A percentile compares a stretch with the other conserved stretches of the same genome.
Conservation (phyloP, 805 yeast species). For the Allodekkera sacchari region DNA sequence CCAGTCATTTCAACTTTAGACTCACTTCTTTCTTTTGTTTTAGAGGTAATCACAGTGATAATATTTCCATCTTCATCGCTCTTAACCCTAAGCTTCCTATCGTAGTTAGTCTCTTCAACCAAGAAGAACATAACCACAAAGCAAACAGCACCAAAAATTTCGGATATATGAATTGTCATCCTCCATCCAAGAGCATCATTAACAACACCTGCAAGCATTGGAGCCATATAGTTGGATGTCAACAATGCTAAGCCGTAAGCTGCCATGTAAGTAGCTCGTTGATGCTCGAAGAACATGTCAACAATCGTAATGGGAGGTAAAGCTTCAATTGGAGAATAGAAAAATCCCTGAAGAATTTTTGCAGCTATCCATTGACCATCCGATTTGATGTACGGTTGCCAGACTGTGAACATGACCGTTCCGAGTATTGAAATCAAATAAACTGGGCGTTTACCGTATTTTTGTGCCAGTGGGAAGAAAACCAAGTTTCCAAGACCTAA, state of each 20-base stretch:
- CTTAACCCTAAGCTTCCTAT: constrained; percentile 19
- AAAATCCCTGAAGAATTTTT: constrained; percentile 23
- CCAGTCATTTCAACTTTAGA: constrained; percentile 5
- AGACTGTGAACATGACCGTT: constrained; percentile 20
- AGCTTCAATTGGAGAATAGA: constrained; percentile 34
- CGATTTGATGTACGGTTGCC: constrained; percentile 25
- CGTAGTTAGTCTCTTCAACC: constrained; percentile 50
- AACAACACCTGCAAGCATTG: constrained; percentile 51
- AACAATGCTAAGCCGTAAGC: constrained; percentile 46
- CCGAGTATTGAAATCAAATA: constrained; percentile 26
- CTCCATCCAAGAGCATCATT: constrained; percentile 40
- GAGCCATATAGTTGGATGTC: constrained; percentile 47
- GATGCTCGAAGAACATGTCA: constrained; percentile 44
- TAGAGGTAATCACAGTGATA: constrained; percentile 16
- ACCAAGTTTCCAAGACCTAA: constrained; percentile 32
- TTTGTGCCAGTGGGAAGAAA: constrained; percentile 29
- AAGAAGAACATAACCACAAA: constrained; percentile 32
- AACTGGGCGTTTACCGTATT: constrained; percentile 30
- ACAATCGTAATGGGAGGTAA: constrained; percentile 40
- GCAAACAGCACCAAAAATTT: constrained; percentile 36
- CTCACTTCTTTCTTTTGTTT: constrained; percentile 4
- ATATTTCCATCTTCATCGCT: constrained; percentile 17
- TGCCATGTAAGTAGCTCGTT: constrained; percentile 38
- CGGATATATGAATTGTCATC: constrained; percentile 44
- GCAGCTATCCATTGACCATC: constrained; percentile 26